Percentiles rank a stretch among this genome's conserved stretches.
Conservation (phyloP, 2,329 filamentous ascomycete species). For the Alternaria conjuncta region DNA sequence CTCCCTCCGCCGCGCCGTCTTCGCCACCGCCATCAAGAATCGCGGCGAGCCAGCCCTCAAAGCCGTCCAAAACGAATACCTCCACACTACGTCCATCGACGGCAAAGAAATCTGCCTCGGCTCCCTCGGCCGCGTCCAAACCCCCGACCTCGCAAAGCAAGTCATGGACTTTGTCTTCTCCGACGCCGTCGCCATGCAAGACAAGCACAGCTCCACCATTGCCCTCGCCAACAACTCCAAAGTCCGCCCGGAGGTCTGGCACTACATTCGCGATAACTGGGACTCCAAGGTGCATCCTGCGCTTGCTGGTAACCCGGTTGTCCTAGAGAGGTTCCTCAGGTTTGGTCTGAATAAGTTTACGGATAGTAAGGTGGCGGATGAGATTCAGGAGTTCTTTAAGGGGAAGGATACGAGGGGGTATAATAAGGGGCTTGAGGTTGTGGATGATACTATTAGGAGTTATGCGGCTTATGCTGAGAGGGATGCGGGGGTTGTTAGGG, state of each 20-base stretch:
- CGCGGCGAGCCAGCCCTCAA: conserved; percentile 73
- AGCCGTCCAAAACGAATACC: conserved; percentile 83
- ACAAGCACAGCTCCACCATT: conserved; percentile 82
- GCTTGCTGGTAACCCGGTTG: conserved; percentile 80
- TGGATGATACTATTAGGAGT: conserved; percentile 83
- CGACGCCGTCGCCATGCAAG: conserved; percentile 81
- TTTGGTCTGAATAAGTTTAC: conserved; percentile 80
- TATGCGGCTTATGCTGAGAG: conserved; percentile 82
- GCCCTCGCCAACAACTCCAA: conserved; percentile 75
- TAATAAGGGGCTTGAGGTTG: conserved; percentile 83
- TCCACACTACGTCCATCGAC: conserved; percentile 81
- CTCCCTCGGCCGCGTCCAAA: conserved; percentile 76
- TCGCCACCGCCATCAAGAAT: conserved; percentile 77
- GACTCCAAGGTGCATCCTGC: conserved; percentile 68
- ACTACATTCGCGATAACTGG: conserved; percentile 87
- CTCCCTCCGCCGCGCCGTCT: conserved; percentile 80
- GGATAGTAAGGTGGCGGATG: conserved; percentile 69
- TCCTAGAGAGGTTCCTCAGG: conserved; percentile 87
- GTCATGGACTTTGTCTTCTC: conserved; percentile 79
- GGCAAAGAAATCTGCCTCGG: conserved; percentile 85
- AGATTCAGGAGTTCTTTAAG: conserved; percentile 85
- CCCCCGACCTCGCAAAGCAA: conserved; percentile 70
- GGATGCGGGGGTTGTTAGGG: conserved; percentile 73
- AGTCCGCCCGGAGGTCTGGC: conserved; percentile 79
- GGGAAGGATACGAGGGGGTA: conserved; percentile 86